Percentiles rank a stretch among this genome's conserved stretches.
phyloP scores from a whole-genome alignment of 192 early-diverging fungal species.

The Powellomyces hirtus region DNA sequence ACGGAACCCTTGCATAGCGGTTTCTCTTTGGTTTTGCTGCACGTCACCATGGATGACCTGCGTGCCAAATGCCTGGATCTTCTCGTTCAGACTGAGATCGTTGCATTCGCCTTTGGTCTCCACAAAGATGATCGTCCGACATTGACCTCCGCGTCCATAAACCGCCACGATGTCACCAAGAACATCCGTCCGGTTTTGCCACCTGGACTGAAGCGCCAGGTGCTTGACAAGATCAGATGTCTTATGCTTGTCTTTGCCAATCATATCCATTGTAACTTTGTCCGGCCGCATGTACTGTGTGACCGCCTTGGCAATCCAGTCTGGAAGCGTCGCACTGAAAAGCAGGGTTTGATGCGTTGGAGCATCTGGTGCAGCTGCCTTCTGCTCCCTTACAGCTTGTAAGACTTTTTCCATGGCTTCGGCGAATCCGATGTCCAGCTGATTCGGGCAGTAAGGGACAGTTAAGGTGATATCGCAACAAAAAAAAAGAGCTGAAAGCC shows the following conservation, averaged over 20 bases:
- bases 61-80: constrained; percentile 67
- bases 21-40: constrained; percentile 73
- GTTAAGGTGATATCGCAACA: no score
- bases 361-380: constrained; percentile 40
- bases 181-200: constrained; percentile 86
- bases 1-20: constrained; percentile 80
- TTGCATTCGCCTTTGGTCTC: constrained; percentile 91
- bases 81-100: constrained; percentile 75
- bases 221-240: constrained; percentile 87
- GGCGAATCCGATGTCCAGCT: constrained; percentile 74
- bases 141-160: constrained; percentile 70
- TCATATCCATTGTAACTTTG: constrained; percentile 71
- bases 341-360: constrained; percentile 66
- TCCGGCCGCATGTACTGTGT: constrained; percentile 56
- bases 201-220: constrained; percentile 80
- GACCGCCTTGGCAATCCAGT: constrained; percentile 66
- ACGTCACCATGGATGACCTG: constrained; percentile 86
- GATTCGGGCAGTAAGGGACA: no score
- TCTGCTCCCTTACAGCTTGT: constrained; percentile 73
- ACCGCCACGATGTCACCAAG: constrained; percentile 92
- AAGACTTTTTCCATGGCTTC: constrained; percentile 81
- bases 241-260: constrained; percentile 83
- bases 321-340: constrained; percentile 83
- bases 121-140: constrained; percentile 89
- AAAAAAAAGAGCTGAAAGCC: neutral